Evolutionary conservation across 768 basidiomycete genomes (phyloP).

Genomic region (Kwoniella heveanensis): DNA sequence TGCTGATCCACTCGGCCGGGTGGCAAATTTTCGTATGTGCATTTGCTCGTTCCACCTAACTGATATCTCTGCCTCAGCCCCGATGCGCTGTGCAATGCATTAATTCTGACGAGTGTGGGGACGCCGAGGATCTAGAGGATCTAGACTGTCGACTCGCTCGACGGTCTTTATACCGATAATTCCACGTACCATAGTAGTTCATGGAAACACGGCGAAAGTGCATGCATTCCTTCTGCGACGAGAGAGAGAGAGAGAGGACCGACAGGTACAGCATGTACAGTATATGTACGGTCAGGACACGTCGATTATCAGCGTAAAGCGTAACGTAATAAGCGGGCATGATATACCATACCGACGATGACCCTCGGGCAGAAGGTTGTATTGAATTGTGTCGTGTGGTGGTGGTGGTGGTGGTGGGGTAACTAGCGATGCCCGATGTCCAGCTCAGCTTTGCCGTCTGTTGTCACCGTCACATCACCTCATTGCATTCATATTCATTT

Average conservation of each 20-base stretch:
- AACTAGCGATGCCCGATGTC: neutral
- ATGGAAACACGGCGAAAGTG: neutral
- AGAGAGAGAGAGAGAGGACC: neutral
- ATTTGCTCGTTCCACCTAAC: too few species aligned
- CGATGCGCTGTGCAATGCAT: too few species aligned
- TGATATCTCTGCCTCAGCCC: too few species aligned
- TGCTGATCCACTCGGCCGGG: neutral
- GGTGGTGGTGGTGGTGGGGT: neutral
- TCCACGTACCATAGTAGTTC: neutral
- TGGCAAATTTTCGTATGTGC: neutral
- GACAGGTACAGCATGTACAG: neutral
- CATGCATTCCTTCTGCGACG: neutral
- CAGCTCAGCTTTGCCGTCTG: neutral
- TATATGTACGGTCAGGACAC: too few species aligned
- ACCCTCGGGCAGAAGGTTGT: slow-evolving; percentile 1
- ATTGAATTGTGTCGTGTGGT: too few species aligned
- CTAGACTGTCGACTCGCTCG: too few species aligned
- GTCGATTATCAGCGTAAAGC: neutral
- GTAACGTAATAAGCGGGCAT: slow-evolving; percentile 3
- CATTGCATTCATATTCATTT: too few species aligned
- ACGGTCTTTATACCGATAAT: slow-evolving; percentile 1
- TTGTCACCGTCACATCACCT: neutral
- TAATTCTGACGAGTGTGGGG: too few species aligned
- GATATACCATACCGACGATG: too few species aligned
- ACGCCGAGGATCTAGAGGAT: too few species aligned